Conservation (phyloP, 148 eudicot genomes). For the Chenopodium suecicum region DNA sequence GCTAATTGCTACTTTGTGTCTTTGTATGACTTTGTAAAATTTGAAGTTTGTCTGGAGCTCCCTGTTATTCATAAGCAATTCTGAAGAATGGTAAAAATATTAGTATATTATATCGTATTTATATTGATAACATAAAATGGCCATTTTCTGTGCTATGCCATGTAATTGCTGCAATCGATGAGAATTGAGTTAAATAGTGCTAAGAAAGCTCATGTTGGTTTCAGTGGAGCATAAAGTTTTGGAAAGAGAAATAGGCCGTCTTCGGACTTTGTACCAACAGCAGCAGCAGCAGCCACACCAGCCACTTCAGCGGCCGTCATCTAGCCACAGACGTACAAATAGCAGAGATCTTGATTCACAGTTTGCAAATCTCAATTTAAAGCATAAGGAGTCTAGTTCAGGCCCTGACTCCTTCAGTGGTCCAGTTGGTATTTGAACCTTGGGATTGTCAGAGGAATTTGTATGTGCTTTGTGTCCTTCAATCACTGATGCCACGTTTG, state of each 20-base stretch:
- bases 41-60: neutral
- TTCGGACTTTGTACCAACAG: conserved; percentile 60
- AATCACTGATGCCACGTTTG: conserved; percentile 22
- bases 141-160: neutral
- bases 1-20: neutral
- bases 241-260: conserved; percentile 76
- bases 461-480: conserved; percentile 10
- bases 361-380: conserved; percentile 62
- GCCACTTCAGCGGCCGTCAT: conserved; percentile 38
- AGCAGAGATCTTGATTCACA: conserved; percentile 85
- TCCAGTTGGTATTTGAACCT: conserved; percentile 48
- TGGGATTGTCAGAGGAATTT: conserved; percentile 22
- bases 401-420: conserved; percentile 51
- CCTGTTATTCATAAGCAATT: neutral
- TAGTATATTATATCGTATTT: no score
- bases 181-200: neutral
- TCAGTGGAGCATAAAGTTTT: conserved; percentile 87
- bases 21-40: neutral
- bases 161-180: neutral
- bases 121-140: neutral
- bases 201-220: conserved; percentile 20
- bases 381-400: conserved; percentile 54
- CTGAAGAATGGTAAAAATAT: neutral
- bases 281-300: conserved; percentile 51
- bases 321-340: conserved; percentile 57